phyloP scores from a whole-genome alignment of 768 basidiomycete genomes.

The Lepiota brunneoincarnata region DNA sequence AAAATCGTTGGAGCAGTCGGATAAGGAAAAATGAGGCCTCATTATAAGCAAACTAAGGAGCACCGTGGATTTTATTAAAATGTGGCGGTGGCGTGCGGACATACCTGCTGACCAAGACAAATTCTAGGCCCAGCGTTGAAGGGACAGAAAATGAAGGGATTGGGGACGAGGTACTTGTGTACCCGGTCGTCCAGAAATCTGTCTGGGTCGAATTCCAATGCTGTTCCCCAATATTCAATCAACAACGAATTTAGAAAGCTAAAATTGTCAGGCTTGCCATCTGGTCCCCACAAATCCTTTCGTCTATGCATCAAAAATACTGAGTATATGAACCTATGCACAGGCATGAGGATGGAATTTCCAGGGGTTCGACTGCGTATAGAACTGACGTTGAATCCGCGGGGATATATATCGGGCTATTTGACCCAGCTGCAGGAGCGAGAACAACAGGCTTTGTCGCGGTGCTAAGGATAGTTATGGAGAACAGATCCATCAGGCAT shows the following conservation, averaged over 20 bases:
- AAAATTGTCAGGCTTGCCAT: constrained; percentile 31
- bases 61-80: neutral
- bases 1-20: constrained; percentile 49
- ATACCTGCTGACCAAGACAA: constrained; percentile 39
- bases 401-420: constrained; percentile 9
- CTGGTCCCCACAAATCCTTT: constrained; percentile 51
- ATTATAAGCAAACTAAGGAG: constrained; percentile 46
- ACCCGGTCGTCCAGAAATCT: constrained; percentile 53
- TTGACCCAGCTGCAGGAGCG: neutral
- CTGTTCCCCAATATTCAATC: constrained; percentile 21
- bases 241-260: neutral
- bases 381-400: neutral
- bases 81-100: neutral
- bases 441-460: neutral
- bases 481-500: too few relatives aligned
- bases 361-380: neutral
- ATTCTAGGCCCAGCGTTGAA: constrained; percentile 39
- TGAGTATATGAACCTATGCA: constrained; percentile 25
- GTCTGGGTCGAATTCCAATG: constrained; percentile 50
- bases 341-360: neutral
- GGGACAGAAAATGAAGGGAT: constrained; percentile 39
- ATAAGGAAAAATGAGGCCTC: constrained; percentile 56
- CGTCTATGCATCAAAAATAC: constrained; percentile 48
- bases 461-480: neutral
- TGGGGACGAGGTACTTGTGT: constrained; percentile 41